Base-by-base conservation (phyloP, 208 protist species). In the Wallacemonas sp. region DNA sequence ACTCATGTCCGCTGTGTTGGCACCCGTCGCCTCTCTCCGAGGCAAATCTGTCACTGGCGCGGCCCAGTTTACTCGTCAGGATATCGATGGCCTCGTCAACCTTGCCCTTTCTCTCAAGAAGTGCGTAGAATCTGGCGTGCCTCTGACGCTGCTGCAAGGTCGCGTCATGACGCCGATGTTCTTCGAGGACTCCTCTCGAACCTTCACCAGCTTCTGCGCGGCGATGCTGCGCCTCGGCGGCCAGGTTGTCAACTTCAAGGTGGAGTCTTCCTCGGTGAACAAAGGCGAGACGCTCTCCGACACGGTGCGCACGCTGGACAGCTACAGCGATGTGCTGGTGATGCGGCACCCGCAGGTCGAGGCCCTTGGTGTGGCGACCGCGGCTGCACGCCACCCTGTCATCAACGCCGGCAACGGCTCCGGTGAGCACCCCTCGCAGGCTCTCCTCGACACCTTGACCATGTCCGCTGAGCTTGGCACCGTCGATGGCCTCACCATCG, bases 391-490 rank as follows among this genome's bases (percentile, higher is more conserved):
- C 24, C 73, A 82, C 33, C 97, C 97, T 21, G 61, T 99, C 49
- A 97, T 99, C 81, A 99, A 98, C 82, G 97, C 88, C 14, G 98
- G 98, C 62, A 98, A 99, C 75, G 98, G 98, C 46, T 67, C 93
- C 19, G 98, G 98, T 41, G 98, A 99, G 80, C 98, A 99, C 80
- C 98, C 98, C 30, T 98, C 98, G 34, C 95, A 99, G 86, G 94
- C 98, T n/a, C 82, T 99, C n/a, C 86, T 99, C 14, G 98, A 99
- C 68, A 69, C 96, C 2, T 97, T 97, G 63, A 99, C 97, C 9
- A 99, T 99, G 21, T 72, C 89, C 47, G 91, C 96, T 27, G 97
- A 99, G 80, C 80, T 98, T 17, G 97, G 84, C 30, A 51, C 45
- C 19, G 72, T 94, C 14, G 86, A 99, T 72, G 94, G 90, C 12